Evolutionary conservation across 805 yeast genomes (phyloP), one percentile per base, ranked within the genome.

Genomic region (Candida dajiaensis): DNA sequence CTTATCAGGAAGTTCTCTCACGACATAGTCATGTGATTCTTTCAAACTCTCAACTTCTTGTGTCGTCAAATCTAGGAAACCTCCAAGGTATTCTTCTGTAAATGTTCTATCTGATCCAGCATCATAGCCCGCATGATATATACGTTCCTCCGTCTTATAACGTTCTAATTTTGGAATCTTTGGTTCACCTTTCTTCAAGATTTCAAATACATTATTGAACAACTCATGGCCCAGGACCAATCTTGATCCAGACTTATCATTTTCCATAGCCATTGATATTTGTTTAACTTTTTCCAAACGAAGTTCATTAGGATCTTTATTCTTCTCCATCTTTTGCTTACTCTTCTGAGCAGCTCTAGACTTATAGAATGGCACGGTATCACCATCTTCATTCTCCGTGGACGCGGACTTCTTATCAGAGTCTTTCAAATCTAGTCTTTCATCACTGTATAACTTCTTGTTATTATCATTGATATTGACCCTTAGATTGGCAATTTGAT

Each of bases 91-190:
- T 16, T 71, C 67, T 52, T 81, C 85, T 8, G 81, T 71, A 55
- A 80, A 71, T 0, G 73, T 60, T 0, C 72, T 74, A 25, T 46
- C 69, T 15, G 67, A 61, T 16, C 57, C 51, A 4, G 61, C 64
- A 48, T 68, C 78, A 55, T 76, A 80, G 22, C 80, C 72, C 1
- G 82, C 81, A 52, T 77, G 81, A 51, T 74, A 76, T 22, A 78
- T 76, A 48, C 80, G 62, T 11, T 75, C 69, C 3, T 69, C 66
- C 11, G 73, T 64, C 25, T 64, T 65, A 58, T 79, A 81, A 8
- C 63, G 64, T 23, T 66, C 66, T 40, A 82, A 62, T 21, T 66
- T 63, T 0, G 62, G 58, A 3, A 77, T 63, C 6, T 62, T 53
- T 1, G 88, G 88, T 51, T 64, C 67, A 12, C 74, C 73, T 16